Evolutionary conservation across 2,329 filamentous ascomycete genomes (phyloP).

Genomic region (Colletotrichum sp.): DNA sequence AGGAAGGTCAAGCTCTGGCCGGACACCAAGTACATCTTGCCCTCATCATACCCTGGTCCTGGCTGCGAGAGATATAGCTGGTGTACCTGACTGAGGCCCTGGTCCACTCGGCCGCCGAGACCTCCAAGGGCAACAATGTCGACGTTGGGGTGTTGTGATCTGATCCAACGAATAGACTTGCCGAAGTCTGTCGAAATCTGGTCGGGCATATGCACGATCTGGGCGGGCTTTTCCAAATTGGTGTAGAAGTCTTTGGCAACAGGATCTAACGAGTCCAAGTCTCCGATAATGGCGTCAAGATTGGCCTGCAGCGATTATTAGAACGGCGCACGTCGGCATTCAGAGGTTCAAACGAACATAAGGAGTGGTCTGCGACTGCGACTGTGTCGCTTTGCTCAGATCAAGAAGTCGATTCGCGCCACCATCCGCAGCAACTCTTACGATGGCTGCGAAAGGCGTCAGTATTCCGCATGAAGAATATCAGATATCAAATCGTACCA

Average conservation of each 20-base stretch:
- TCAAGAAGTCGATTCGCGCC: constrained; percentile 79
- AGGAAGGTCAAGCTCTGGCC: constrained; percentile 83
- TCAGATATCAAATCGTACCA: constrained; percentile 36
- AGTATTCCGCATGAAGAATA: constrained; percentile 12
- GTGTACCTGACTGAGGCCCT: constrained; percentile 87
- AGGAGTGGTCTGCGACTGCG: not conserved
- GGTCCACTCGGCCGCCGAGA: constrained; percentile 88
- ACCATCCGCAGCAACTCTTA: constrained; percentile 85
- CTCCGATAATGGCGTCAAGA: constrained; percentile 81
- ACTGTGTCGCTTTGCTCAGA: constrained; percentile 25
- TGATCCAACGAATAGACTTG: constrained; percentile 75
- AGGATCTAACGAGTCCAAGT: constrained; percentile 82
- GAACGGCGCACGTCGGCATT: not conserved
- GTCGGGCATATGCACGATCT: constrained; percentile 74
- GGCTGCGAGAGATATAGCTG: constrained; percentile 74
- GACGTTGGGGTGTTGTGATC: constrained; percentile 38
- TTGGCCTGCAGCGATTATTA: constrained; percentile 46
- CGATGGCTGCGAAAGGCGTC: constrained; percentile 53
- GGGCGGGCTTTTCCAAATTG: constrained; percentile 51
- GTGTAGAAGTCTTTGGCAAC: constrained; percentile 71
- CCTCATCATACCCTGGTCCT: constrained; percentile 52
- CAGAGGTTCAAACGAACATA: not conserved
- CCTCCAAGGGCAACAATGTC: constrained; percentile 86
- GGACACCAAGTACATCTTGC: constrained; percentile 79
- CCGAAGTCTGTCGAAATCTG: constrained; percentile 91